phyloP scores from a whole-genome alignment of 2,329 filamentous ascomycete genomes.

The Beauveria asiatica region DNA sequence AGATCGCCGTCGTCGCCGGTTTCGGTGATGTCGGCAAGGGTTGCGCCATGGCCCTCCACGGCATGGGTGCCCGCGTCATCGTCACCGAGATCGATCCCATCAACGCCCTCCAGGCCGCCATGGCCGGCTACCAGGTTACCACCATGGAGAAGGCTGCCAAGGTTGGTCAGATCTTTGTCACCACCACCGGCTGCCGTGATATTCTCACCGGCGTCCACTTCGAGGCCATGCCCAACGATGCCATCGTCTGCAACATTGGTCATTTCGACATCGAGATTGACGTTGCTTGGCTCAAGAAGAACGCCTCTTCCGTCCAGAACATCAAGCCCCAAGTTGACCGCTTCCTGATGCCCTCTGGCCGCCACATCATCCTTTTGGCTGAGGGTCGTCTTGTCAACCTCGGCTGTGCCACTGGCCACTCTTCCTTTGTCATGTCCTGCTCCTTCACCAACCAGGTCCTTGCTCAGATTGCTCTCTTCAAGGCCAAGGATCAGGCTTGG shows the following conservation, averaged over 20 bases:
- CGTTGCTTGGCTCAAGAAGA: conserved; percentile 98
- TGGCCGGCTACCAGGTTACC: conserved; percentile 92
- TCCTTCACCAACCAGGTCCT: conserved; percentile 99
- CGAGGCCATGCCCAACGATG: conserved; percentile 91
- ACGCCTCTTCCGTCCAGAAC: conserved; percentile 87
- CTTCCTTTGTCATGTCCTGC: conserved; percentile 99
- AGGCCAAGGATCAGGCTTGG: conserved; percentile 80
- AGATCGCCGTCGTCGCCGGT: conserved; percentile 94
- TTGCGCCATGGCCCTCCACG: conserved; percentile 88
- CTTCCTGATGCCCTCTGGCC: conserved; percentile 86
- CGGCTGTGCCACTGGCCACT: conserved; percentile 97
- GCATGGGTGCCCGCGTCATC: conserved; percentile 94
- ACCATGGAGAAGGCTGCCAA: conserved; percentile 95
- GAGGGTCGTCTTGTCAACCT: conserved; percentile 99
- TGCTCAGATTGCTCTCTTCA: conserved; percentile 97
- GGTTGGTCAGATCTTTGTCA: conserved; percentile 94
- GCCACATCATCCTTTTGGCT: conserved; percentile 95
- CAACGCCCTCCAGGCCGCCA: conserved; percentile 98
- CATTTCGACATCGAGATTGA: conserved; percentile 99
- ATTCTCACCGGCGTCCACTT: conserved; percentile 91
- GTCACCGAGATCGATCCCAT: conserved; percentile 98
- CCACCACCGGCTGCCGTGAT: conserved; percentile 97
- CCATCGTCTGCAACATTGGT: conserved; percentile 99
- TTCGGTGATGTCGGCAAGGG: conserved; percentile 99
- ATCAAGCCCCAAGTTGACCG: conserved; percentile 99